Percentiles rank a stretch among this genome's conserved stretches.
phyloP scores from a whole-genome alignment of 2,329 filamentous ascomycete genomes.

The Bipolaris zeicola region DNA sequence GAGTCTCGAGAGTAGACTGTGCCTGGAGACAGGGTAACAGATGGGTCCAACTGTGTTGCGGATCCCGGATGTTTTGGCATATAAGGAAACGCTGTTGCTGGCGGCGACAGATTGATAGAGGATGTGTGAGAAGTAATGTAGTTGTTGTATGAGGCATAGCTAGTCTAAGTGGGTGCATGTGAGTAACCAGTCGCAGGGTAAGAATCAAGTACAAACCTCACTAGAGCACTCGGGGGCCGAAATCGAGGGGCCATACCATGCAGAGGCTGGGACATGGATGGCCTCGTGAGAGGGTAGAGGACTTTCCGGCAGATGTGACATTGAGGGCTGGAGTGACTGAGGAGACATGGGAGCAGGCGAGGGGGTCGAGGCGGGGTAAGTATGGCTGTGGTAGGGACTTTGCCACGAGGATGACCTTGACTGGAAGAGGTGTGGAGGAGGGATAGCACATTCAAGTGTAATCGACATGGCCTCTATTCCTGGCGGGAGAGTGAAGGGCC shows the following conservation, averaged over 20 bases:
- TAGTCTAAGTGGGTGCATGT: slow-evolving; percentile 23
- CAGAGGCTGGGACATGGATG: slow-evolving; percentile 29
- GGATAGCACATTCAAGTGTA: slow-evolving; percentile 43
- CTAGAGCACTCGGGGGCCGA: slow-evolving; percentile 35
- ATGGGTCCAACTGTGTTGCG: slow-evolving; percentile 24
- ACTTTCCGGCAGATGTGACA: slow-evolving; percentile 36
- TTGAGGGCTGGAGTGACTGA: slow-evolving; percentile 38
- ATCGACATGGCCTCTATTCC: slow-evolving; percentile 39
- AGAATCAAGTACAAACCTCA: slow-evolving; percentile 34
- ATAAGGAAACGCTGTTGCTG: slow-evolving; percentile 30
- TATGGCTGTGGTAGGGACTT: slow-evolving; percentile 31
- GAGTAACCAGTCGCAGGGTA: slow-evolving; percentile 12
- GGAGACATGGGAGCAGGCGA: slow-evolving; percentile 43
- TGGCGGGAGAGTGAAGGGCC: slow-evolving; percentile 15
- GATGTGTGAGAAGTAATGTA: slow-evolving; percentile 42
- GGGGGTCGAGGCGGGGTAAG: slow-evolving; percentile 33
- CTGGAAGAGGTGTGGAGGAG: slow-evolving; percentile 43
- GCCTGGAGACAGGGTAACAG: slow-evolving; percentile 38
- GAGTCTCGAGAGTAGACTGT: slow-evolving; percentile 39
- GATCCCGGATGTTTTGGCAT: slow-evolving; percentile 28
- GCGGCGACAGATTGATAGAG: slow-evolving; percentile 32
- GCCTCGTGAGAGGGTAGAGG: slow-evolving; percentile 36
- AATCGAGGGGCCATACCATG: slow-evolving; percentile 40
- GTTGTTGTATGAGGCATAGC: slow-evolving; percentile 39
- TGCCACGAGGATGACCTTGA: slow-evolving; percentile 37